Evolutionary conservation across 208 protist genomes (phyloP).

Genomic region (Trypanosoma vivax): DNA sequence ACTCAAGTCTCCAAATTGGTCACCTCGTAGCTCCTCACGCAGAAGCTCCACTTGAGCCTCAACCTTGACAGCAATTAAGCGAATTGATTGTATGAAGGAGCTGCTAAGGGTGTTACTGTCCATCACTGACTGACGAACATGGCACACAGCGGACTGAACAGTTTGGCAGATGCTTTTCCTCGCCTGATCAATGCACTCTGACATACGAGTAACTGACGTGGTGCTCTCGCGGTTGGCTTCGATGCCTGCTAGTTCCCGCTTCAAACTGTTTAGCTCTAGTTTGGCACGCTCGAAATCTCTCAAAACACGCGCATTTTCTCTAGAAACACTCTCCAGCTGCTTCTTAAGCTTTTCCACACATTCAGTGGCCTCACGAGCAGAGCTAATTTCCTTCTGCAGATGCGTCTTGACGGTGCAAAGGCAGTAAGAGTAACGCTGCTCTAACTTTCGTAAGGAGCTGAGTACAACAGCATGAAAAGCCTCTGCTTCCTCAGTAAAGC

Average conservation of each 20-base stretch:
- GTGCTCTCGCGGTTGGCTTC: constrained; percentile 5
- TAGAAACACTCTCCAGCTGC: background rate
- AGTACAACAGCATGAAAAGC: constrained; percentile 1
- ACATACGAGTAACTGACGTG: constrained; percentile 4
- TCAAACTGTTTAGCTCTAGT: constrained; percentile 7
- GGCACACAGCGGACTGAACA: constrained; percentile 4
- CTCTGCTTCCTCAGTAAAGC: constrained; percentile 9
- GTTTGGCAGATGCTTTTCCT: constrained; percentile 7
- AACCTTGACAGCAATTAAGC: constrained; percentile 30
- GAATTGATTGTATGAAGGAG: constrained; percentile 34
- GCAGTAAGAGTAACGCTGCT: constrained; percentile 6
- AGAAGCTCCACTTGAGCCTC: constrained; percentile 45
- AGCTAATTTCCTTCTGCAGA: background rate
- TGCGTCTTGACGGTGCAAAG: background rate
- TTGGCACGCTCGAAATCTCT: background rate
- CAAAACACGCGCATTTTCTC: constrained; percentile 4
- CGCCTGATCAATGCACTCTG: constrained; percentile 12
- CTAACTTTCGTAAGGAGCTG: constrained; percentile 1
- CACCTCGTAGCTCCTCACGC: background rate
- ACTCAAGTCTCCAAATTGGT: background rate
- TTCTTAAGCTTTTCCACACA: background rate
- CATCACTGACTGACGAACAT: constrained; percentile 6
- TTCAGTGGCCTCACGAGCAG: background rate
- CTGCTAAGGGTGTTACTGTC: constrained; percentile 18
- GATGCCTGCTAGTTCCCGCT: constrained; percentile 8